Conservation (phyloP, 2,329 filamentous ascomycete genomes). For the Verruconis gallopava region DNA sequence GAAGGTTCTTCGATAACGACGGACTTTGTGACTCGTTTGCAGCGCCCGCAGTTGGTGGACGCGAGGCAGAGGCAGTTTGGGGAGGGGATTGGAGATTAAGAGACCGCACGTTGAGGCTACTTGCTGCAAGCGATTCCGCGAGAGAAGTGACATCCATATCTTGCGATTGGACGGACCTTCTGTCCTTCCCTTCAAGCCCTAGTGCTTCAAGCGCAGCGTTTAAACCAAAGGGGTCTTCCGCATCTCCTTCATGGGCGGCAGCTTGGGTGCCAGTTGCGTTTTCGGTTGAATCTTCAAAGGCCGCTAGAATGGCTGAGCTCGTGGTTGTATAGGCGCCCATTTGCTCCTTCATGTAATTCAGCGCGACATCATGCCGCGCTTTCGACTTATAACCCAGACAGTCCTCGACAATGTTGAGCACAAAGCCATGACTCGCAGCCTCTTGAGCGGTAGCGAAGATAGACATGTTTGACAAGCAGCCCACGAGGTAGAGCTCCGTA, state of each 20-base stretch:
- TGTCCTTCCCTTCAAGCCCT: not conserved
- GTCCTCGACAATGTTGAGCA: slow-evolving; percentile 78
- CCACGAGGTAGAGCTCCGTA: slow-evolving; percentile 81
- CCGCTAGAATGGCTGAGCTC: slow-evolving; percentile 45
- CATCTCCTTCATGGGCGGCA: not conserved
- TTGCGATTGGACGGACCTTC: not conserved
- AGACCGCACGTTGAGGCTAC: not conserved
- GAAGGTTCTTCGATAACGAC: not conserved
- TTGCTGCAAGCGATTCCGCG: not conserved
- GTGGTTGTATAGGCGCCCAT: slow-evolving; percentile 58
- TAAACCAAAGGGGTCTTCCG: not conserved
- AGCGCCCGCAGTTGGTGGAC: not conserved
- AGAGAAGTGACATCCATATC: not conserved
- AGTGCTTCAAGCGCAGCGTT: not conserved
- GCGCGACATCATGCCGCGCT: slow-evolving; percentile 54
- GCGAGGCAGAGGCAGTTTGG: not conserved
- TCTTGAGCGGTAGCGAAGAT: slow-evolving; percentile 87
- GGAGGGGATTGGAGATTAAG: too few species aligned
- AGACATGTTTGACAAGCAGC: slow-evolving; percentile 73
- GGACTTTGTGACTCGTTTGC: not conserved
- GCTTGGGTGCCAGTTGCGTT: not conserved
- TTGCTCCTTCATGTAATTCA: slow-evolving; percentile 58
- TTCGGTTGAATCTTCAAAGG: slow-evolving; percentile 9
- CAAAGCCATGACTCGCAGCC: slow-evolving; percentile 73
- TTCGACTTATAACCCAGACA: slow-evolving; percentile 71